Percentiles rank a stretch among this genome's conserved stretches.
These are phyloP conservation scores for Mortierella hygrophila DNA, from an alignment of 192 early-diverging fungal genomes.

Conservation along the genomic window DNA sequence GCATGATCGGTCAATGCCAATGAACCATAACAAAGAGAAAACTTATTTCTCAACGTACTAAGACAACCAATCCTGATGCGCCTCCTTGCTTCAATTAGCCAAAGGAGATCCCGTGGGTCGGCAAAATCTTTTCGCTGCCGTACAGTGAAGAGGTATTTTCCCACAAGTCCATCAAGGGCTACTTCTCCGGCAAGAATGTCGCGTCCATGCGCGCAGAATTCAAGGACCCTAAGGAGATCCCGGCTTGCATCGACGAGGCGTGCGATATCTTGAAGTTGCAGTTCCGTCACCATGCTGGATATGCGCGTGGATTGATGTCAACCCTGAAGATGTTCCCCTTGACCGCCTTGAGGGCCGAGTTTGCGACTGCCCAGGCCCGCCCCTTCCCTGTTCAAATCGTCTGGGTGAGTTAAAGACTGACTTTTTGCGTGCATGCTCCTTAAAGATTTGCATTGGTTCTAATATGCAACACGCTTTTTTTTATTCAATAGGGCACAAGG, in stretches of 20 bases:
- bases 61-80: not conserved
- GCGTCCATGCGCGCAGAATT: constrained; percentile 48
- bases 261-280: constrained; percentile 33
- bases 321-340: constrained; percentile 41
- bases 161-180: constrained; percentile 28
- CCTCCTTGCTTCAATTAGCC: constrained; percentile 10
- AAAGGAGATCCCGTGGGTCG: constrained; percentile 42
- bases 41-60: not conserved
- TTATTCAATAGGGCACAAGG: constrained; percentile 27
- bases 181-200: constrained; percentile 47
- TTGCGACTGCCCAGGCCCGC: constrained; percentile 14
- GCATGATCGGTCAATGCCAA: not conserved
- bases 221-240: constrained; percentile 2
- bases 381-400: constrained; percentile 40
- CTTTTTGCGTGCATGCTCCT: not conserved
- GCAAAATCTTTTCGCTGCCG: constrained; percentile 37
- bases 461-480: not conserved
- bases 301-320: constrained; percentile 52
- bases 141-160: constrained; percentile 42
- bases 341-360: constrained; percentile 16
- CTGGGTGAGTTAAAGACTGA: constrained; percentile 16
- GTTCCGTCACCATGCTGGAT: constrained; percentile 37
- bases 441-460: not conserved
- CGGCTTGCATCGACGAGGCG: constrained; percentile 24
- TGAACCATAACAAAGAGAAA: not conserved